Percentiles rank a stretch among this genome's conserved stretches.
phyloP scores from a whole-genome alignment of 73 alveolate species.

The Chromera velia region DNA sequence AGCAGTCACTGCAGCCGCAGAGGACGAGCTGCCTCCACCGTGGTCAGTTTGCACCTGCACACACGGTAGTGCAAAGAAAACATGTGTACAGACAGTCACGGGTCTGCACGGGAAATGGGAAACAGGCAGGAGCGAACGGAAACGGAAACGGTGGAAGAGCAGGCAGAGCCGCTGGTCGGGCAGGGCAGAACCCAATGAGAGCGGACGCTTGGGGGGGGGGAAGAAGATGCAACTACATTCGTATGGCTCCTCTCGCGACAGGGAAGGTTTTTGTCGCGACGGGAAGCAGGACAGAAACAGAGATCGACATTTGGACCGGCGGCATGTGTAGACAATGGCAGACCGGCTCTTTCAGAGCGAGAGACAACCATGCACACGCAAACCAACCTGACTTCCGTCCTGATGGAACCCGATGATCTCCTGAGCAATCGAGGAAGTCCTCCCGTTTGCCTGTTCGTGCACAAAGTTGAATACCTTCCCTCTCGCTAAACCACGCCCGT shows the following conservation, averaged over 20 bases:
- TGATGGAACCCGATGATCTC: conserved; percentile 81
- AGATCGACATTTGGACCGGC: conserved; percentile 1
- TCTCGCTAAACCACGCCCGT: conserved; percentile 76
- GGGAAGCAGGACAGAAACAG: background rate
- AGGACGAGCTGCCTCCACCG: no score
- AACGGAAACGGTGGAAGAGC: no score
- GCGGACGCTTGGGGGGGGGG: no score
- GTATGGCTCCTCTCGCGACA: no score
- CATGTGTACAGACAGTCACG: no score
- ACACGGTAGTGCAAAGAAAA: no score
- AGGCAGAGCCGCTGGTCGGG: no score
- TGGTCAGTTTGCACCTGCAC: no score
- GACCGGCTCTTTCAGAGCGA: conserved; percentile 28
- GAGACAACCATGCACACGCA: conserved; percentile 51
- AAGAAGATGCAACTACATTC: no score
- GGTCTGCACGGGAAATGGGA: no score
- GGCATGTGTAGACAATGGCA: conserved; percentile 63
- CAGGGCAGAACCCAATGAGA: no score
- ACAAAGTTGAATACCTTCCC: conserved; percentile 77
- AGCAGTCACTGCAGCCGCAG: conserved; percentile 20
- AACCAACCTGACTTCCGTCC: conserved; percentile 52
- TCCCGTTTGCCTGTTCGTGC: conserved; percentile 90
- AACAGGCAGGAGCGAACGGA: no score
- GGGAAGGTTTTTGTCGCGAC: background rate
- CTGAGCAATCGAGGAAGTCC: conserved; percentile 87